Conservation (phyloP, 148 eudicot species). For the Dianthus caryophyllus region DNA sequence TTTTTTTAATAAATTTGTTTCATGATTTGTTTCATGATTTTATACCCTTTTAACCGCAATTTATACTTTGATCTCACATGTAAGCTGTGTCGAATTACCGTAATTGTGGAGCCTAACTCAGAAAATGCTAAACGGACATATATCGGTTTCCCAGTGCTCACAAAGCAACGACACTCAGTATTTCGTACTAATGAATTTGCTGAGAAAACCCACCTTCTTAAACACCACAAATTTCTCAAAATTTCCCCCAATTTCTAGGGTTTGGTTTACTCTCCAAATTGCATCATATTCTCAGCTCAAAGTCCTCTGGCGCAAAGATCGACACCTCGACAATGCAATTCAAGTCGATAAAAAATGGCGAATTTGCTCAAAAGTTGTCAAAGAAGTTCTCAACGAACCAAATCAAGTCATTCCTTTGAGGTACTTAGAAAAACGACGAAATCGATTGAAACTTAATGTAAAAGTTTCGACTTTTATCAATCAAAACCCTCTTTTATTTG, state of each 20-base stretch:
- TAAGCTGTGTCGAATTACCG: too few species aligned
- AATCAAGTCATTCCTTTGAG: conserved; percentile 53
- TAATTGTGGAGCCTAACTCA: too few species aligned
- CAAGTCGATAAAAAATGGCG: conserved; percentile 59
- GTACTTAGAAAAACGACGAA: conserved; percentile 61
- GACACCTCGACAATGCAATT: conserved; percentile 55
- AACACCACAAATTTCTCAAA: conserved; percentile 15
- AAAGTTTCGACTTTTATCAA: conserved; percentile 40
- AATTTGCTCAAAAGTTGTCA: conserved; percentile 55
- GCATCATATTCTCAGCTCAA: conserved; percentile 62
- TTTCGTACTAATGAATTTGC: conserved; percentile 1
- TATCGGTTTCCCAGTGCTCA: too few species aligned
- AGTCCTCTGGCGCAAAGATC: conserved; percentile 77
- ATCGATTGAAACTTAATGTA: conserved; percentile 42
- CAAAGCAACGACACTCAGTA: neutral
- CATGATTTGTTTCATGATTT: too few species aligned
- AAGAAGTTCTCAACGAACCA: conserved; percentile 76
- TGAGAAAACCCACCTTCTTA: neutral
- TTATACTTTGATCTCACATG: too few species aligned
- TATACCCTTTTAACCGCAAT: too few species aligned
- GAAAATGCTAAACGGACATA: too few species aligned
- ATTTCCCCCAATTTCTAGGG: conserved; percentile 20
- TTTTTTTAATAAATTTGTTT: too few species aligned
- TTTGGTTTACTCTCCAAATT: conserved; percentile 27
- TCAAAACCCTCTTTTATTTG: conserved; percentile 61